Percentiles rank a stretch among this genome's conserved stretches.
These are phyloP conservation scores for Graphilbum sp. DNA, from an alignment of 2,329 filamentous ascomycete species.

Conservation along the genomic window DNA sequence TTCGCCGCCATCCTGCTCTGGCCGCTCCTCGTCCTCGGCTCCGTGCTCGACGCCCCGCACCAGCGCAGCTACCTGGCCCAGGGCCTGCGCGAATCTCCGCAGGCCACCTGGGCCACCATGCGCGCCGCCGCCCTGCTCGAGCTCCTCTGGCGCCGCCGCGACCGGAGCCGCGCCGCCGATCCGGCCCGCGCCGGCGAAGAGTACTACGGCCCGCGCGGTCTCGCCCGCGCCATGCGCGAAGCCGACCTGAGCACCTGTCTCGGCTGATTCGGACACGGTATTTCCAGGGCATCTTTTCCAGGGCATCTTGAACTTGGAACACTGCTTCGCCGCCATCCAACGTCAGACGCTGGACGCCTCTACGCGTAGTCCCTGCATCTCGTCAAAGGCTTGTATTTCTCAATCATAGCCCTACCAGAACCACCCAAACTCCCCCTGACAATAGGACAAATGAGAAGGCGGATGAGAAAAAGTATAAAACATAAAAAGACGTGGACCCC, in stretches of 20 bases:
- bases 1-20: conserved; percentile 9
- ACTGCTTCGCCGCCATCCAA: too few relatives aligned
- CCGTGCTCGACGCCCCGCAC: conserved; percentile 2
- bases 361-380: too few relatives aligned
- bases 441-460: too few relatives aligned
- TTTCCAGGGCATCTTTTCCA: too few relatives aligned
- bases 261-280: neutral
- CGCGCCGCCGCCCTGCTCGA: conserved; percentile 7
- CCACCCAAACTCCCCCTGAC: too few relatives aligned
- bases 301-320: too few relatives aligned
- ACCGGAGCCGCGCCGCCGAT: neutral
- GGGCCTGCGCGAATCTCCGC: conserved; percentile 5
- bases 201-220: conserved; percentile 6
- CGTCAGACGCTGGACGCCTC: too few relatives aligned
- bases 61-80: conserved; percentile 6
- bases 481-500: too few relatives aligned
- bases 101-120: conserved; percentile 7
- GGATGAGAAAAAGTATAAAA: too few relatives aligned
- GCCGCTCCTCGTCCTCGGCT: conserved; percentile 9
- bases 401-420: too few relatives aligned
- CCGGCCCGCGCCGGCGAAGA: neutral
- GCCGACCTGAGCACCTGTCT: neutral
- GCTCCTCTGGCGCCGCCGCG: conserved; percentile 6
- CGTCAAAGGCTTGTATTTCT: too few relatives aligned
- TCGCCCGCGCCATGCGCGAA: conserved; percentile 3